Evolutionary conservation across 805 yeast species (phyloP).

Genomic region (Cyberlindnera euphorbiiphila): DNA sequence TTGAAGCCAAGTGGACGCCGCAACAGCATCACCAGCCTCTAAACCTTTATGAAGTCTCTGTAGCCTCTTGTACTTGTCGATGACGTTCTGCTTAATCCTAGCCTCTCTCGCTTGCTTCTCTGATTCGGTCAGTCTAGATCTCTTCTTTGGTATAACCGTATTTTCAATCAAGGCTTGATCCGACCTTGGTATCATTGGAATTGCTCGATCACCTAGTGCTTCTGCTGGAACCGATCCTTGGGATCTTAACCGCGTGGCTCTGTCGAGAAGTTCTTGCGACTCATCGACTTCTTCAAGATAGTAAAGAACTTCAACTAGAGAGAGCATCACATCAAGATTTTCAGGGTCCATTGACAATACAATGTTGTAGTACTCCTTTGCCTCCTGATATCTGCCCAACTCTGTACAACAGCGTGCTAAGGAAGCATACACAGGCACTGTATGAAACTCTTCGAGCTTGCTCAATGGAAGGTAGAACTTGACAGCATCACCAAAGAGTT

Average conservation of each 20-base stretch:
- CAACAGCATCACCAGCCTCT: conserved; percentile 50
- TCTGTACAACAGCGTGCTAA: conserved; percentile 78
- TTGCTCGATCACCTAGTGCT: not conserved
- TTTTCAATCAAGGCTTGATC: conserved; percentile 26
- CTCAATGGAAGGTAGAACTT: conserved; percentile 58
- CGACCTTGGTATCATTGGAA: not conserved
- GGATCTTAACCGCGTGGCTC: conserved; percentile 37
- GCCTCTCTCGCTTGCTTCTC: conserved; percentile 56
- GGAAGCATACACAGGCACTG: conserved; percentile 43
- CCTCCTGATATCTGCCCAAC: conserved; percentile 62
- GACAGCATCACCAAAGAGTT: conserved; percentile 72
- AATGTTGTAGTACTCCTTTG: conserved; percentile 53
- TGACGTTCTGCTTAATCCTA: conserved; percentile 52
- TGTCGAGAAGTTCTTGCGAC: conserved; percentile 51
- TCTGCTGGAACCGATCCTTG: conserved; percentile 21
- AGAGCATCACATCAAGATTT: conserved; percentile 69
- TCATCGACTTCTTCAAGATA: conserved; percentile 56
- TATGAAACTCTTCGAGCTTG: conserved; percentile 47
- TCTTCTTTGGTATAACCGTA: conserved; percentile 28
- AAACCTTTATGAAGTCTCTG: conserved; percentile 47
- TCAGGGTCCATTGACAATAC: conserved; percentile 54
- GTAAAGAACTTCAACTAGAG: conserved; percentile 78
- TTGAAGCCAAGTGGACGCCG: conserved; percentile 77
- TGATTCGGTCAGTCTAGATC: conserved; percentile 32
- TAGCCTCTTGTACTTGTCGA: conserved; percentile 52